Evolutionary conservation across 495 filamentous ascomycete species (phyloP).

Genomic region (Penicillium riverlandense): DNA sequence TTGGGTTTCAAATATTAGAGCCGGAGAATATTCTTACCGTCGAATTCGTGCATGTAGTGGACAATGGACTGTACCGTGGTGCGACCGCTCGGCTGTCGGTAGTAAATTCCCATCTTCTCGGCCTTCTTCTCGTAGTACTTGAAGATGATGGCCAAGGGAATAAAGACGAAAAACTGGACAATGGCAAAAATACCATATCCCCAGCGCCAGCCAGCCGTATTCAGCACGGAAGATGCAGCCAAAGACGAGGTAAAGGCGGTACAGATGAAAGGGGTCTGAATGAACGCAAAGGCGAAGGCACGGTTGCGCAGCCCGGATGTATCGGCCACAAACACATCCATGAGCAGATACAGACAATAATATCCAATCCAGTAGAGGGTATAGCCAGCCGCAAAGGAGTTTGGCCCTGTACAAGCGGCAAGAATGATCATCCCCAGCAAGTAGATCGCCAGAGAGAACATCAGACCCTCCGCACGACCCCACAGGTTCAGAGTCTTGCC

Average conservation of each 20-base stretch:
- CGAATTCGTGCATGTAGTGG: slow-evolving; percentile 55
- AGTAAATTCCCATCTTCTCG: slow-evolving; percentile 28
- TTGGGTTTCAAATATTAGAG: not conserved
- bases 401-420: slow-evolving; percentile 36
- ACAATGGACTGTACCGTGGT: slow-evolving; percentile 39
- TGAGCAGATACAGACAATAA: slow-evolving; percentile 48
- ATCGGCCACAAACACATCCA: slow-evolving; percentile 59
- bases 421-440: slow-evolving; percentile 40
- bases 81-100: slow-evolving; percentile 30
- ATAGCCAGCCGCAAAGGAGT: slow-evolving; percentile 41
- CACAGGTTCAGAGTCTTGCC: slow-evolving; percentile 64
- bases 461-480: slow-evolving; percentile 51
- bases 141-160: slow-evolving; percentile 45
- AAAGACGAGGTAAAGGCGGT: slow-evolving; percentile 38
- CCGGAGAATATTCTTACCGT: slow-evolving; percentile 29
- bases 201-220: slow-evolving; percentile 57
- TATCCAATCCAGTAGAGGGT: slow-evolving; percentile 52
- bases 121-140: slow-evolving; percentile 54
- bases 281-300: slow-evolving; percentile 52
- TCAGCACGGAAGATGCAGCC: slow-evolving; percentile 37
- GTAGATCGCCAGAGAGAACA: slow-evolving; percentile 28
- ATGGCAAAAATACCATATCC: slow-evolving; percentile 56
- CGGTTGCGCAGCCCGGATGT: slow-evolving; percentile 55
- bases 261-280: slow-evolving; percentile 47
- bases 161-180: slow-evolving; percentile 43